Evolutionary conservation across 768 basidiomycete genomes (phyloP).

Genomic region (Rhodotorula graminis): DNA sequence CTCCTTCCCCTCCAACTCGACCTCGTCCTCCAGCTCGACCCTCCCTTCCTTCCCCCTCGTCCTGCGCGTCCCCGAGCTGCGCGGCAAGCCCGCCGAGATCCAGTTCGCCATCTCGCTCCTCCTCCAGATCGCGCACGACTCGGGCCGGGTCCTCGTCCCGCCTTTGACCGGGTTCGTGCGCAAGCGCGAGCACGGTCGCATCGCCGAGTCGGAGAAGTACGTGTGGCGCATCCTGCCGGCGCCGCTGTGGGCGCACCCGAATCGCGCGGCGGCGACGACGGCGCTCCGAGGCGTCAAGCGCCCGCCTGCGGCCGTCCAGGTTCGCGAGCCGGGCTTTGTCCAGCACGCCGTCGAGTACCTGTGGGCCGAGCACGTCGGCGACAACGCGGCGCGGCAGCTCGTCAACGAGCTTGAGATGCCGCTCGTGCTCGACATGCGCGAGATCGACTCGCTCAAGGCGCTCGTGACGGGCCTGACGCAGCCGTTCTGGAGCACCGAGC

Average conservation of each 20-base stretch:
- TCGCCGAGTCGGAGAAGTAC: conserved; percentile 1
- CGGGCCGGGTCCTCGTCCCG: conserved; percentile 6
- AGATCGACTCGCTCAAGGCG: not conserved
- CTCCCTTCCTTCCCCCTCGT: conserved; percentile 6
- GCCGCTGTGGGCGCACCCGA: conserved; percentile 12
- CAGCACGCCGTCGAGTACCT: conserved; percentile 15
- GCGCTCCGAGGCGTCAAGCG: not conserved
- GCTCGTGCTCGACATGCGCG: conserved; percentile 9
- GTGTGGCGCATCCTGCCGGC: conserved; percentile 14
- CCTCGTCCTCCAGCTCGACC: too few relatives aligned
- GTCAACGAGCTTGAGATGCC: conserved; percentile 5
- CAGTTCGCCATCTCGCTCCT: conserved; percentile 7
- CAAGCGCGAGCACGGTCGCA: not conserved
- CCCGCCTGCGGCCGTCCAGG: not conserved
- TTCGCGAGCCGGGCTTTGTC: conserved; percentile 15
- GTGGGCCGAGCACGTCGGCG: not conserved
- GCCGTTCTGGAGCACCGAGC: conserved; percentile 15
- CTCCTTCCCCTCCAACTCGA: not conserved
- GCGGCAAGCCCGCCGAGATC: conserved; percentile 7
- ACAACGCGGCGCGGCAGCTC: not conserved
- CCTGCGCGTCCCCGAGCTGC: not conserved
- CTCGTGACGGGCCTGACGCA: not conserved
- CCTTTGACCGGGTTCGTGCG: conserved; percentile 2
- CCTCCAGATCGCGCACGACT: conserved; percentile 15
- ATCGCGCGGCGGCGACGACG: not conserved